Evolutionary conservation across 768 basidiomycete genomes (phyloP).

Genomic region (Termitomyces sp.): DNA sequence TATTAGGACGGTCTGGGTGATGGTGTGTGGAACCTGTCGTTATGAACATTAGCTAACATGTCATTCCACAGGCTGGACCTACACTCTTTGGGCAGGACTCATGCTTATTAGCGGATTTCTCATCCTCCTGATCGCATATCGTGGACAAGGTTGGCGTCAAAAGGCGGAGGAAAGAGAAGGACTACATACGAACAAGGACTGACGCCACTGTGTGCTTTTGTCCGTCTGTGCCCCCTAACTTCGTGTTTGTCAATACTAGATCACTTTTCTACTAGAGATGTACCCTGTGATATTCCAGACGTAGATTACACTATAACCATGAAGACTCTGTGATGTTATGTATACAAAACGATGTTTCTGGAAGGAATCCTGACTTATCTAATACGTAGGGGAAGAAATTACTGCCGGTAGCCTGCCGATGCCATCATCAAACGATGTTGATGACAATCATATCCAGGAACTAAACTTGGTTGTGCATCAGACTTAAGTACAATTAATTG

Average conservation of each 20-base stretch:
- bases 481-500: neutral
- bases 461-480: too few relatives aligned
- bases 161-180: constrained; percentile 39
- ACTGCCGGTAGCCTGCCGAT: neutral
- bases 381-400: too few relatives aligned
- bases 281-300: neutral
- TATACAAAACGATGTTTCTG: neutral
- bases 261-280: neutral
- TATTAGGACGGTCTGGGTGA: constrained; percentile 64
- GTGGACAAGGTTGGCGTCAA: constrained; percentile 57
- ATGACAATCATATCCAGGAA: neutral
- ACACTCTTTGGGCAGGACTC: constrained; percentile 55
- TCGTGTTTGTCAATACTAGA: neutral
- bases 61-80: constrained; percentile 45
- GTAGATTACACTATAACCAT: neutral
- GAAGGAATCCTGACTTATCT: too few relatives aligned
- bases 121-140: constrained; percentile 53
- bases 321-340: neutral
- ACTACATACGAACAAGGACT: neutral
- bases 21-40: constrained; percentile 33
- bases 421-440: neutral
- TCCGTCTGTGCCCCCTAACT: neutral
- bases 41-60: neutral
- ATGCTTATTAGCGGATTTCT: constrained; percentile 48
- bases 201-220: neutral